Percentiles rank a stretch among this genome's conserved stretches.
Evolutionary conservation across 306 rosid species (phyloP).

Genomic region (Castanea crenata): DNA sequence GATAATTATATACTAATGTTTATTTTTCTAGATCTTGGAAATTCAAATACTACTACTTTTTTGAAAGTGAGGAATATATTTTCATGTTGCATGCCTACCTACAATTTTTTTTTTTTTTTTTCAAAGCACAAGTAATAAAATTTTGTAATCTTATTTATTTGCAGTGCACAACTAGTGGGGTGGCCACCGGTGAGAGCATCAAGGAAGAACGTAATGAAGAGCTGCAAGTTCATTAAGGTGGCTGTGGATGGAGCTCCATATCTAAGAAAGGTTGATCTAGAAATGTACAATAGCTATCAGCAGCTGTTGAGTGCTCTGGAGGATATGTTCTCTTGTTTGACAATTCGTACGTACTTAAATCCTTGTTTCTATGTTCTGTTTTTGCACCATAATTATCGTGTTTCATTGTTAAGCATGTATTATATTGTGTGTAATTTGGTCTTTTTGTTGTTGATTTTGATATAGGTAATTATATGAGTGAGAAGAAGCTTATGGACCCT

Average conservation of each 20-base stretch:
- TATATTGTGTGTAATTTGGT: constrained; percentile 14
- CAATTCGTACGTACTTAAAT: constrained; percentile 39
- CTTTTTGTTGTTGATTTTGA: neutral
- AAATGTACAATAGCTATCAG: constrained; percentile 44
- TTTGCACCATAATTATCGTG: too few species aligned
- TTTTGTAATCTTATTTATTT: neutral
- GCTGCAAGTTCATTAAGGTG: constrained; percentile 59
- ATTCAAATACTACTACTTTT: too few species aligned
- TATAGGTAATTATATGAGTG: constrained; percentile 47
- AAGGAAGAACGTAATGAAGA: constrained; percentile 44
- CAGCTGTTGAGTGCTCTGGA: constrained; percentile 45
- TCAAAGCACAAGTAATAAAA: too few species aligned
- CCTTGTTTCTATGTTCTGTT: too few species aligned
- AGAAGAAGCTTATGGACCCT: constrained; percentile 44
- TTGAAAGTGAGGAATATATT: too few species aligned
- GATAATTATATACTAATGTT: too few species aligned
- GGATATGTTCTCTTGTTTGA: constrained; percentile 47
- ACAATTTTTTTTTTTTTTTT: too few species aligned
- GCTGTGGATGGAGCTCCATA: constrained; percentile 75
- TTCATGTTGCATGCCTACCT: neutral
- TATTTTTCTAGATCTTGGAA: too few species aligned
- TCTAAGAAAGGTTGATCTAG: constrained; percentile 62
- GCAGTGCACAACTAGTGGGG: constrained; percentile 54
- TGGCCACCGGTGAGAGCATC: constrained; percentile 73
- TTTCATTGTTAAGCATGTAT: neutral